Evolutionary conservation across 768 basidiomycete genomes (phyloP), one percentile per base, ranked within the genome.

Genomic region (Cystobasidium onofrii): DNA sequence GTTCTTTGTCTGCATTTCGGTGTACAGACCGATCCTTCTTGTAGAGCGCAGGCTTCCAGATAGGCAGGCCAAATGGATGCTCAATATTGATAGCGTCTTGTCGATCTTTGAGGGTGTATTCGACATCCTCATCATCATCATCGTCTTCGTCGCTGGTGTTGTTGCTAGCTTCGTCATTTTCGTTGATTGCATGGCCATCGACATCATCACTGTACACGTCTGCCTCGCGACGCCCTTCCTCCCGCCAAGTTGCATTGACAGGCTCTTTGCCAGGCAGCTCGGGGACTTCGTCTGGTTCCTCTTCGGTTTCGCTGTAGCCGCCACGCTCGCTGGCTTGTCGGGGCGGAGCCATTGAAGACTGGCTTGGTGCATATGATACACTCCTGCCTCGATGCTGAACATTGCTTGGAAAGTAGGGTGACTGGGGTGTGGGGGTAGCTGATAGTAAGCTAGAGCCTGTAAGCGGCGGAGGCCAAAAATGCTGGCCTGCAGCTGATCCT

Each of bases 11-110:
- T 43, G 96, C 96, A 82, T 92, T 87, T 64, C 95, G 91, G 62
- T 94, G 97, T 78, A 99, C 91, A 1, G 94, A 91, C 36, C 96
- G 89, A 36, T 90, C 90, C 81, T 99, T 99, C 82, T 94, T 93
- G 87, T 99, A 99, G 73, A 99, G 82, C 0, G 96, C 96, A 25
- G 96, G 96, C 81, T 99, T 99, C 96, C 96, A 99, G 80, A 99
- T 97, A 44, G 92, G 95, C 74, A 99, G 85, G 84, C 96, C 96
- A 81, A 99, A 99, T 17, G 96, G 96, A 81, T 99, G 96, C 80
- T 95, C 91, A 80, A 96, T 94, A 82, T 99, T 99, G 80, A 98
- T 96, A 78, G 83, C 83, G 52, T 94, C 96, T 81, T 99, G 96
- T 34, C 96, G 87, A 77, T 97, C 93, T 82, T 89, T 91, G 77